Evolutionary conservation across 345 rosid species (phyloP), one percentile per base, ranked within the genome.

Genomic region (Populus euphratica): DNA sequence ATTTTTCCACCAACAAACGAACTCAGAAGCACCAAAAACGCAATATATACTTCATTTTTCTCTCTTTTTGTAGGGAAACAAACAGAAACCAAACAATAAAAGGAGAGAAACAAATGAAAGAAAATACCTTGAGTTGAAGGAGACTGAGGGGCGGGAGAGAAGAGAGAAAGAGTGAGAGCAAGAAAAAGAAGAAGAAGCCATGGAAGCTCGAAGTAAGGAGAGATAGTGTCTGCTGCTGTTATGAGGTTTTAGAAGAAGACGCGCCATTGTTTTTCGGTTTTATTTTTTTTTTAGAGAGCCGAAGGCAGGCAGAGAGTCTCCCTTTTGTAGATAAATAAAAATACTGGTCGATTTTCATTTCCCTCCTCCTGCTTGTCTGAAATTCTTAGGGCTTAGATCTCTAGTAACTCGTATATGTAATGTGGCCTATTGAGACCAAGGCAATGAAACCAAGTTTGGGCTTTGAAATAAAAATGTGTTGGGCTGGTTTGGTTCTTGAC

Each of bases 101-200:
- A 52, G 38, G 38, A 47, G 27, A 7, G 20, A n/a, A 12, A 52
- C 5, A 64, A 41, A 38, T 12, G 43, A 13, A 27, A 77, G 47
- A 63, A 29, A 71, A 31, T 77, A 92, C 97, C 98, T 87, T 86
- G 83, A 85, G 18, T 56, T 83, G 82, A 80, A 82, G 74, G 56
- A 63, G 80, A 82, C 68, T 43, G 88, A 54, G 70, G 89, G 75
- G 44, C 76, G 76, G 36, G 86, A 71, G 71, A 52, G 69, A 27
- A 78, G 78, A 43, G 72, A 33, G 10, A 47, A 71, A 70, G 77
- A 47, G 52, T 77, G 78, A 69, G 6, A 68, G 79, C 56, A 77
- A 39, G 69, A 4, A 23, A 65, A 47, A 50, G 75, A 27, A 50
- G 75, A 27, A 49, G 75, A 61, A 78, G 92, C 83, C 91, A 88